phyloP scores from a whole-genome alignment of 2,329 filamentous ascomycete species.

The Fusarium albidum region DNA sequence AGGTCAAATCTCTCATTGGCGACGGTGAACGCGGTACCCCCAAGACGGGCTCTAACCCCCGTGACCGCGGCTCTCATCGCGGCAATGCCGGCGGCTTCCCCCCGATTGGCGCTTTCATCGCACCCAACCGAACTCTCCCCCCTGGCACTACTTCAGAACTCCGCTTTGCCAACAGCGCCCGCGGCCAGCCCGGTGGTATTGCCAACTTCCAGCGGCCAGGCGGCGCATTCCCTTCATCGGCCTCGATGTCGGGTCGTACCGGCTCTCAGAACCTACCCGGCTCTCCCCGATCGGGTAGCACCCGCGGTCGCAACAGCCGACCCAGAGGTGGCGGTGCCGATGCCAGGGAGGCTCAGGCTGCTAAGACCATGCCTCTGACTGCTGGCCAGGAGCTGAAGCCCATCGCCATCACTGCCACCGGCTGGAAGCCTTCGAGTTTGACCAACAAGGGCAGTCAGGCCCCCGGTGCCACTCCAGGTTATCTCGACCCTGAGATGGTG shows the following conservation, averaged over 20 bases:
- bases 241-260: slow-evolving; percentile 69
- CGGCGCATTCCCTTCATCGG: slow-evolving; percentile 68
- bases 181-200: slow-evolving; percentile 42
- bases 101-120: slow-evolving; percentile 77
- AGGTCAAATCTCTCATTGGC: slow-evolving; percentile 86
- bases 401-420: slow-evolving; percentile 73
- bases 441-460: slow-evolving; percentile 50
- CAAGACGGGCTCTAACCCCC: slow-evolving; percentile 34
- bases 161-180: slow-evolving; percentile 73
- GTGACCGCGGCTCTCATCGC: slow-evolving; percentile 22
- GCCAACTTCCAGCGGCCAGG: slow-evolving; percentile 55
- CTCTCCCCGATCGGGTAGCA: slow-evolving; percentile 75
- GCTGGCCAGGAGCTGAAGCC: slow-evolving; percentile 82
- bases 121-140: slow-evolving; percentile 66
- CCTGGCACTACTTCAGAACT: slow-evolving; percentile 80
- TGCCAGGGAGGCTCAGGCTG: slow-evolving; percentile 72
- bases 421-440: slow-evolving; percentile 89
- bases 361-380: slow-evolving; percentile 92
- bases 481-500: slow-evolving; percentile 90
- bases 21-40: slow-evolving; percentile 71
- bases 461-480: slow-evolving; percentile 55
- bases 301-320: slow-evolving; percentile 70
- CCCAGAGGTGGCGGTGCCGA: slow-evolving; percentile 57
- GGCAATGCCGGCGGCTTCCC: slow-evolving; percentile 56
- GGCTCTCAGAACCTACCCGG: slow-evolving; percentile 70